Evolutionary conservation across 345 rosid genomes (phyloP).

Genomic region (Lepidium africanum): DNA sequence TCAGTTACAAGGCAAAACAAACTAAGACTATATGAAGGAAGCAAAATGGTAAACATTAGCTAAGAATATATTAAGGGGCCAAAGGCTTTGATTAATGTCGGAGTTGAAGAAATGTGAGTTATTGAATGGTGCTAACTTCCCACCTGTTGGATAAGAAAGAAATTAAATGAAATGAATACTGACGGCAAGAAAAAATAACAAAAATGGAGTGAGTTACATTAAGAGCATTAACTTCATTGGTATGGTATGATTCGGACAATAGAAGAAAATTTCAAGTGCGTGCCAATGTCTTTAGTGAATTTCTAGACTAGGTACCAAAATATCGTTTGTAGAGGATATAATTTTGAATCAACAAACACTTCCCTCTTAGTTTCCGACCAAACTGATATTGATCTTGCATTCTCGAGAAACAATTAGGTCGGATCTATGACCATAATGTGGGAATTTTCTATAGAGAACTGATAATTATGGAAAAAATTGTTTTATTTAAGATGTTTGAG

Average conservation of each 20-base stretch:
- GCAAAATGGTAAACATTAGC: not conserved
- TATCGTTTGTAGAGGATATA: not conserved
- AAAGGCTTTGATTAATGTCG: not conserved
- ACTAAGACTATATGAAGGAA: not conserved
- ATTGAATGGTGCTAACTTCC: not conserved
- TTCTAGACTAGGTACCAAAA: not conserved
- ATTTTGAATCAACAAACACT: not conserved
- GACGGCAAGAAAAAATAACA: not conserved
- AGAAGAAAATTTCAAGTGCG: not conserved
- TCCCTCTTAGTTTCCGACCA: not conserved
- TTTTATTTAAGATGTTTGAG: no score
- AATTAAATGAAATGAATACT: not conserved
- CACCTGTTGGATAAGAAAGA: constrained; percentile 16
- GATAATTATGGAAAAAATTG: not conserved
- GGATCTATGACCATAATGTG: no score
- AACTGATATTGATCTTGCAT: not conserved
- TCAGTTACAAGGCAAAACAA: not conserved
- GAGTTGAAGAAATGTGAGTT: not conserved
- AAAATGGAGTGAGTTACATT: constrained; percentile 5
- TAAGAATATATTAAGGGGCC: not conserved
- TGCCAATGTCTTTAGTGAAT: not conserved
- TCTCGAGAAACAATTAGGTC: not conserved
- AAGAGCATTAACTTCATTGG: not conserved
- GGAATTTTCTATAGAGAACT: not conserved
- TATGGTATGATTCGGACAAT: not conserved